Percentiles rank a stretch among this genome's conserved stretches.
Evolutionary conservation across 495 filamentous ascomycete genomes (phyloP).

Genomic region (Penicillium soppii): DNA sequence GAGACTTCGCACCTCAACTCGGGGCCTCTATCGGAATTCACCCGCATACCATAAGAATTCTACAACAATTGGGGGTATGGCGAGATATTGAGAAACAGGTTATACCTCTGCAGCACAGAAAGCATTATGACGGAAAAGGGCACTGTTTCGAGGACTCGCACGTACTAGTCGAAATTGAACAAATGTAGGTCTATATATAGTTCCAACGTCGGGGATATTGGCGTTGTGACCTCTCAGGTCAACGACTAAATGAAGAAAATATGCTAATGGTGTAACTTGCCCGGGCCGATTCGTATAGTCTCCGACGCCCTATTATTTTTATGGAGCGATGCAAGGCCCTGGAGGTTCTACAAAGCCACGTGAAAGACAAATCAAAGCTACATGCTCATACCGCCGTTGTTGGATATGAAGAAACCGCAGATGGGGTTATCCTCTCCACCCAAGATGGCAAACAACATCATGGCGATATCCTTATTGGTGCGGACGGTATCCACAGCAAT

Average conservation of each 20-base stretch:
- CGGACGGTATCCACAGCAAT: slow-evolving; percentile 49
- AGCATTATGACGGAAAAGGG: slow-evolving; percentile 11
- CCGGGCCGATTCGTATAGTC: not conserved
- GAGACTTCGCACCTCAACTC: slow-evolving; percentile 13
- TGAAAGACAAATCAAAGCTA: slow-evolving; percentile 12
- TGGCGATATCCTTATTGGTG: slow-evolving; percentile 44
- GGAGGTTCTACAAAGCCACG: slow-evolving; percentile 10
- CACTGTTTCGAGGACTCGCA: slow-evolving; percentile 10
- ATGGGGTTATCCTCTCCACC: slow-evolving; percentile 10
- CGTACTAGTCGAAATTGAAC: slow-evolving; percentile 2
- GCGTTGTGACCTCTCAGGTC: too few relatives aligned
- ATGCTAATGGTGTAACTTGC: not conserved
- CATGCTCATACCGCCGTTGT: slow-evolving; percentile 11
- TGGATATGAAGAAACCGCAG: slow-evolving; percentile 12
- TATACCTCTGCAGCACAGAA: slow-evolving; percentile 9
- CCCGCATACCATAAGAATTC: slow-evolving; percentile 12
- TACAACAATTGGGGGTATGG: slow-evolving; percentile 17
- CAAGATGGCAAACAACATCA: slow-evolving; percentile 11
- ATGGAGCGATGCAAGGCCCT: slow-evolving; percentile 16
- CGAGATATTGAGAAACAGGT: slow-evolving; percentile 13
- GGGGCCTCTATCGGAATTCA: slow-evolving; percentile 17
- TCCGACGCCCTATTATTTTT: slow-evolving; percentile 15
- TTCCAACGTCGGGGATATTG: too few relatives aligned
- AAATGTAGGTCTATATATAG: slow-evolving; percentile 17
- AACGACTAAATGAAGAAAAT: not conserved